Conservation (phyloP, 345 rosid species). For the Bruguiera parviflora region DNA sequence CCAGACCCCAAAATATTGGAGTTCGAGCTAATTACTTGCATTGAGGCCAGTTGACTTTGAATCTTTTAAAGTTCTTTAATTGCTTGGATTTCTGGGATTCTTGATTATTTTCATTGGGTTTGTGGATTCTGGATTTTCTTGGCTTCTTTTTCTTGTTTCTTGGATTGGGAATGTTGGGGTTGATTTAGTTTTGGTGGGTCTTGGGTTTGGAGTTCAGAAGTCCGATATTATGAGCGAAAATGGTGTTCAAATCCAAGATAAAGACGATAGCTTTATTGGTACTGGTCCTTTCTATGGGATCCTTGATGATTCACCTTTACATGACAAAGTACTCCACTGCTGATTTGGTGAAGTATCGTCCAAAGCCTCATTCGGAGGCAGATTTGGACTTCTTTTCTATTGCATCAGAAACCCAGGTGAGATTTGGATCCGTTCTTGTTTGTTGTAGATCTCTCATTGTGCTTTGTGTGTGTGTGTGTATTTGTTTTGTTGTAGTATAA, state of each 20-base stretch:
- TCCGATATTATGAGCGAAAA: constrained; percentile 25
- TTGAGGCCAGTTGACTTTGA: background rate
- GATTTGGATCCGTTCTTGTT: constrained; percentile 3
- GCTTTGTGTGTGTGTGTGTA: background rate
- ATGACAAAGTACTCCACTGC: constrained; percentile 69
- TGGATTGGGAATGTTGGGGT: constrained; percentile 16
- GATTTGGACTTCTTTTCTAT: constrained; percentile 35
- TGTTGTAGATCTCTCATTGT: background rate
- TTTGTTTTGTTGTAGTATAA: background rate
- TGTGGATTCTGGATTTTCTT: background rate
- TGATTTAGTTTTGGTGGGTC: background rate
- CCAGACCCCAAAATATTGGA: background rate
- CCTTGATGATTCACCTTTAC: constrained; percentile 73
- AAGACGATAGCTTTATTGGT: constrained; percentile 84
- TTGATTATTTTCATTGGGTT: too few relatives aligned
- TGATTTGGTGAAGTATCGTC: constrained; percentile 46
- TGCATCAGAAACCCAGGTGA: constrained; percentile 44
- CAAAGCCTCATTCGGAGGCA: constrained; percentile 38
- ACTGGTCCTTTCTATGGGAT: constrained; percentile 65
- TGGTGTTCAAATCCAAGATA: constrained; percentile 82
- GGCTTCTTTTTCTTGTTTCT: background rate
- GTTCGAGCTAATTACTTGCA: background rate
- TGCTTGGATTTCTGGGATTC: too few relatives aligned
- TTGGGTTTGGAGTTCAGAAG: background rate
- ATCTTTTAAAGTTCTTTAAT: background rate